phyloP scores from a whole-genome alignment of 2,329 filamentous ascomycete genomes.

The Fusarium virguliforme region DNA sequence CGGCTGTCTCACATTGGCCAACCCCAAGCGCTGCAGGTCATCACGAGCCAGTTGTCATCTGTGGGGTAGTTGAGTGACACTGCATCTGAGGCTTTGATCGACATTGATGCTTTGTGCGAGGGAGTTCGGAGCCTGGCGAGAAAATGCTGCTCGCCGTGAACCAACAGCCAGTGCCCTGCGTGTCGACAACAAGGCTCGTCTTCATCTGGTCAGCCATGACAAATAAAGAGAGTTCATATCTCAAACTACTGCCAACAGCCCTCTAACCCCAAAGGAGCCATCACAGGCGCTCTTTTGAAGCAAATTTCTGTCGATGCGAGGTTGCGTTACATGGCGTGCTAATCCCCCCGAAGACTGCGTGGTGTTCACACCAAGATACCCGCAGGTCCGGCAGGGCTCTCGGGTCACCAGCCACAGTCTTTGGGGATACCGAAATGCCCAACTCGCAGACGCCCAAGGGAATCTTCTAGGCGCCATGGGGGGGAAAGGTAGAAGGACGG shows the following conservation, averaged over 20 bases:
- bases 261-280: constrained; percentile 25
- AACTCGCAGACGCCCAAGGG: constrained; percentile 5
- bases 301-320: constrained; percentile 27
- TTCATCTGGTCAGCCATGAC: constrained; percentile 37
- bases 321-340: constrained; percentile 38
- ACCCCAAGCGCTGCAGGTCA: constrained; percentile 37
- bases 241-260: constrained; percentile 9
- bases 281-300: constrained; percentile 18
- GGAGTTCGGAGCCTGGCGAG: constrained; percentile 13
- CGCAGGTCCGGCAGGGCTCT: constrained; percentile 26
- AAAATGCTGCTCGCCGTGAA: constrained; percentile 5
- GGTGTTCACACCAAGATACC: constrained; percentile 42
- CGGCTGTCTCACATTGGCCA: constrained; percentile 29
- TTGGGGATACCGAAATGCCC: constrained; percentile 10
- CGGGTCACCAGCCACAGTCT: constrained; percentile 34
- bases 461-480: constrained; percentile 16
- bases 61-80: constrained; percentile 38
- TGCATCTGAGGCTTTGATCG: constrained; percentile 29
- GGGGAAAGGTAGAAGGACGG: constrained; percentile 9
- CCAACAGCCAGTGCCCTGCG: constrained; percentile 14
- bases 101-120: constrained; percentile 24
- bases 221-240: constrained; percentile 26
- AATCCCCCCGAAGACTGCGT: constrained; percentile 33
- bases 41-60: constrained; percentile 44
- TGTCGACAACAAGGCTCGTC: neutral